phyloP scores from a whole-genome alignment of 306 rosid genomes.

The Boehmeria nivea region DNA sequence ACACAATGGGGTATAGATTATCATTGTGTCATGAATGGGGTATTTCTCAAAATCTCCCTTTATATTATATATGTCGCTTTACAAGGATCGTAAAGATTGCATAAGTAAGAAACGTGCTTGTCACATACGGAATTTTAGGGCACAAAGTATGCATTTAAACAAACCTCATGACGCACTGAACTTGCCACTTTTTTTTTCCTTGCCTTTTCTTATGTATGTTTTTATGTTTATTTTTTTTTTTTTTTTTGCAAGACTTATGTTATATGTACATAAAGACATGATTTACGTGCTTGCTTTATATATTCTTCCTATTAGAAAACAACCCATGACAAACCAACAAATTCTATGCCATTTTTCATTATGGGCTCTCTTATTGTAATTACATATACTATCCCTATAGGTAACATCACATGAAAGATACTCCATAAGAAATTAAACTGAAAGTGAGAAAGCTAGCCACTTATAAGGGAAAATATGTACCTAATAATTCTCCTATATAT shows the following conservation, averaged over 20 bases:
- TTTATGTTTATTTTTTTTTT: neutral
- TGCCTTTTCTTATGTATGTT: neutral
- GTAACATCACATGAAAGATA: constrained; percentile 3
- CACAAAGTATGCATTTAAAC: neutral
- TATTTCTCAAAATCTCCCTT: too few species aligned
- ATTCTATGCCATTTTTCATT: neutral
- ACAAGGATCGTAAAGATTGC: neutral
- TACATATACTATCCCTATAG: neutral
- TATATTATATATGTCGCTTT: neutral
- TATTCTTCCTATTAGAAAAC: constrained; percentile 4
- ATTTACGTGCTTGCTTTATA: neutral
- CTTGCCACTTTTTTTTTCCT: neutral
- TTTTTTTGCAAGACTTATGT: too few species aligned
- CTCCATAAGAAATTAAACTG: neutral
- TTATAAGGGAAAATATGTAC: too few species aligned
- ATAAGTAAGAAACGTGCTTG: neutral
- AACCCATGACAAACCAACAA: neutral
- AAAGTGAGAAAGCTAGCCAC: neutral
- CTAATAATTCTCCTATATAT: too few species aligned
- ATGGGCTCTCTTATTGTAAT: neutral
- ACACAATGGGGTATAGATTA: too few species aligned
- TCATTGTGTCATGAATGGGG: too few species aligned
- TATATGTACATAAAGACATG: too few species aligned
- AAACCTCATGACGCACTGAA: neutral
- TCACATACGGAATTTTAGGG: constrained; percentile 5